Base-by-base conservation (phyloP, 2,329 filamentous ascomycete species). In the Talaromyces albobiverticillius region DNA sequence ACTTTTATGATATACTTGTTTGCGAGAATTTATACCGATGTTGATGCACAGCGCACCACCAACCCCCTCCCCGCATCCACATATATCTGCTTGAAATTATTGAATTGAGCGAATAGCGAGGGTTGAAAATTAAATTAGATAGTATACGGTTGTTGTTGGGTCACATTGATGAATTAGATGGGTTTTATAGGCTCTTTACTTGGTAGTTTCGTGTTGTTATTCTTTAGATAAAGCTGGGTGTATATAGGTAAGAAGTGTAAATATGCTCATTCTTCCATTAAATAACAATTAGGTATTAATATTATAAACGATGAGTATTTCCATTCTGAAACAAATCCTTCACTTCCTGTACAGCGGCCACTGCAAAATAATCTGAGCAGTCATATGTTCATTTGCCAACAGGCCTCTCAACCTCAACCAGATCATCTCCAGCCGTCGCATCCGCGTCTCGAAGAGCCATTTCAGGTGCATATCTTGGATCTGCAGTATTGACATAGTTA, bases 401-500 rank as follows among this genome's bases (percentile, higher is more conserved):
- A 38, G 3, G 14, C n/a, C n/a, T 38, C 34, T 38, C 34, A 40
- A 40, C 11, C 36, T 22, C 36, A 22, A 20, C 36, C 36, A 7
- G 16, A 40, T 4, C 1, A 1, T 13, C 36, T 22, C 18, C 36
- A 40, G 18, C 36, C 20, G 36, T 16, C 18, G 18, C 16, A 18
- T 40, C 36, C n/a, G n/a, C n/a, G n/a, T n/a, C n/a, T n/a, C n/a
- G n/a, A 16, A 11, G 5, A 29, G 26, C 36, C 18, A 40, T 13
- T 20, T 22, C 36, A 36, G 4, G 25, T 29, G 25, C 25, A 29
- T 29, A n/a, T 11, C 31, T 36, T 16, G 18, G 8, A 7, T 40
- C 36, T 40, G 34, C 34, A 7, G 34, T 18, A 18, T 20, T 40
- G 10, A 10, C 29, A 25, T 64, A 62, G 3, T 45, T 55, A 18